Conservation (phyloP, 495 filamentous ascomycete species). For the Clohesyomyces aquaticus region DNA sequence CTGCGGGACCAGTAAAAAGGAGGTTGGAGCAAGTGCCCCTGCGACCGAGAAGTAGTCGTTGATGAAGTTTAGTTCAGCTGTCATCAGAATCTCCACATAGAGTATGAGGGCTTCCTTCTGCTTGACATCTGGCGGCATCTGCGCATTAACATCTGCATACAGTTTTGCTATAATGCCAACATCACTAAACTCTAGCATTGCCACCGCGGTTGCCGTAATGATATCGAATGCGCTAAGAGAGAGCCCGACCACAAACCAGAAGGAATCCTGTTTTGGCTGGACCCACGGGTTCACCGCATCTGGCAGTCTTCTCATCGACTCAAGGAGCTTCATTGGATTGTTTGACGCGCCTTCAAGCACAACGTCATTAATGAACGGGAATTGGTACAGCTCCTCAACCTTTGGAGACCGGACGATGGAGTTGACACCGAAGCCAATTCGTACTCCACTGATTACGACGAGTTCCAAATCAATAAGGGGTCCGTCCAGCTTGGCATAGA, state of each 20-base stretch:
- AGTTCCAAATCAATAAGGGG: background rate
- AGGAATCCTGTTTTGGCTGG: conserved; percentile 32
- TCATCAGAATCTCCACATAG: conserved; percentile 7
- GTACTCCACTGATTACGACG: background rate
- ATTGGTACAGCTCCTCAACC: conserved; percentile 2
- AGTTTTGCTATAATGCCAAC: background rate
- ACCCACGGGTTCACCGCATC: conserved; percentile 41
- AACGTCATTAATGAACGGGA: background rate
- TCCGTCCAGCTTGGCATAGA: background rate
- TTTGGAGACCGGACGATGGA: background rate
- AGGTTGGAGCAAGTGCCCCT: conserved; percentile 51
- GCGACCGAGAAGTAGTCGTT: conserved; percentile 49
- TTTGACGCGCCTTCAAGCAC: background rate
- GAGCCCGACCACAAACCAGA: conserved; percentile 53
- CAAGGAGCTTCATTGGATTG: background rate
- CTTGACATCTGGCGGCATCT: conserved; percentile 3
- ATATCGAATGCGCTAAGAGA: conserved; percentile 52
- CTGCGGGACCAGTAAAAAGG: conserved; percentile 49
- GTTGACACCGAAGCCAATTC: background rate
- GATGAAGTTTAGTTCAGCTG: background rate
- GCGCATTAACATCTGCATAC: conserved; percentile 4
- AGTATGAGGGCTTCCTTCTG: background rate
- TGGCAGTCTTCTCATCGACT: background rate
- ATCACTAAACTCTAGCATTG: conserved; percentile 4
- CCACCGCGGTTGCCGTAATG: conserved; percentile 45